A percentile compares a stretch with the other conserved stretches of the same genome.
phyloP scores from a whole-genome alignment of 2,329 filamentous ascomycete species.

The Pseudogymnoascus sp. region DNA sequence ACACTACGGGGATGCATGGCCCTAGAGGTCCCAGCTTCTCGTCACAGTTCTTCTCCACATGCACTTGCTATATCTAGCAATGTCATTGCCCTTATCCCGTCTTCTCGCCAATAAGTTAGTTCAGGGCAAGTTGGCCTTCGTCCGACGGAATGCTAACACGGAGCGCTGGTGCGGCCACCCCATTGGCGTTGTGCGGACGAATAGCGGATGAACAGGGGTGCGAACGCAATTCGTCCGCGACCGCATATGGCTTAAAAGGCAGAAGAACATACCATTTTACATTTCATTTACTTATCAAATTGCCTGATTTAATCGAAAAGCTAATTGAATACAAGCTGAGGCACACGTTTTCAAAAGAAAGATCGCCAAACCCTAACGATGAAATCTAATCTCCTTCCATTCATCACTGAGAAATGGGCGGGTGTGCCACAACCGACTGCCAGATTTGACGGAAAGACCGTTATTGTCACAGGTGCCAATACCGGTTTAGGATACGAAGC shows the following conservation, averaged over 20 bases:
- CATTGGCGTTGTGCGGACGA: background rate
- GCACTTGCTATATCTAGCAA: too few species aligned
- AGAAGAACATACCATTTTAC: background rate
- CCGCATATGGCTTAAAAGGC: background rate
- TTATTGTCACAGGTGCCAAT: slow-evolving; percentile 37
- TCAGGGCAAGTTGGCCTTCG: background rate
- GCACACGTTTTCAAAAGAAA: background rate
- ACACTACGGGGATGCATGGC: too few species aligned
- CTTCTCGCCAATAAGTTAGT: too few species aligned
- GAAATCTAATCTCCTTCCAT: background rate
- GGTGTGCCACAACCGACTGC: slow-evolving; percentile 10
- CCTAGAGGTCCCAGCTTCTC: too few species aligned
- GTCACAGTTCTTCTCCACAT: too few species aligned
- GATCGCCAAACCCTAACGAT: background rate
- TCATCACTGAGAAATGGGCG: background rate
- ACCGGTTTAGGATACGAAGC: slow-evolving; percentile 35
- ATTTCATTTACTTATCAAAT: background rate
- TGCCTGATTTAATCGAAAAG: background rate
- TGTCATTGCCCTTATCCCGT: too few species aligned
- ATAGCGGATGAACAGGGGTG: background rate
- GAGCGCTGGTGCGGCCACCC: background rate
- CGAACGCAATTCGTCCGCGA: background rate
- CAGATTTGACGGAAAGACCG: slow-evolving; percentile 10
- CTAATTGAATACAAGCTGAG: background rate
- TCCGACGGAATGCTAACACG: background rate